phyloP scores from a whole-genome alignment of 768 basidiomycete genomes.

The Boletus reticulatus region DNA sequence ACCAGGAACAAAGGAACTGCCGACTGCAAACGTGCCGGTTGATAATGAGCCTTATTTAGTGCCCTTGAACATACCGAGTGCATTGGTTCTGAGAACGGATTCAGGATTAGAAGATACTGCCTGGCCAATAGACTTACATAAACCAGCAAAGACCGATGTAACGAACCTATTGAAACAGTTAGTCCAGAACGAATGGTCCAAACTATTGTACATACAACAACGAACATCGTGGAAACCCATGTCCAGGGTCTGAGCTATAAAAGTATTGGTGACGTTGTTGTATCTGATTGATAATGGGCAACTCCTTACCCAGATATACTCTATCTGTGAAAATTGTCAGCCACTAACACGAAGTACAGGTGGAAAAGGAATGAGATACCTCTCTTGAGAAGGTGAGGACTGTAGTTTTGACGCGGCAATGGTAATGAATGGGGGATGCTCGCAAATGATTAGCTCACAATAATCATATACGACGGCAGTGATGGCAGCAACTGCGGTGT shows the following conservation, averaged over 20 bases:
- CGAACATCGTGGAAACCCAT: not conserved
- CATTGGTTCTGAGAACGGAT: no score
- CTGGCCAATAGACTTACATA: not conserved
- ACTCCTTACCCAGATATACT: not conserved
- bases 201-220: not conserved
- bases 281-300: not conserved
- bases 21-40: not conserved
- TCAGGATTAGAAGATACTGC: not conserved
- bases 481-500: not conserved
- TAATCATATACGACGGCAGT: conserved; percentile 1
- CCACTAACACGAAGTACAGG: not conserved
- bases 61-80: not conserved
- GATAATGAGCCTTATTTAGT: not conserved
- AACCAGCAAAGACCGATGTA: not conserved
- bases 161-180: not conserved
- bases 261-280: not conserved
- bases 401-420: not conserved
- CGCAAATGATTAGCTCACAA: not conserved
- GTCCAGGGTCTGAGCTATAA: not conserved
- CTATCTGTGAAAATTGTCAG: not conserved
- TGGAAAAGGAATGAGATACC: not conserved
- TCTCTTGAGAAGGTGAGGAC: not conserved
- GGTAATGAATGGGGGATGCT: not conserved
- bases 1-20: not conserved
- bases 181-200: not conserved